phyloP scores from a whole-genome alignment of 805 yeast genomes.

The Huiozyma naganishii region DNA sequence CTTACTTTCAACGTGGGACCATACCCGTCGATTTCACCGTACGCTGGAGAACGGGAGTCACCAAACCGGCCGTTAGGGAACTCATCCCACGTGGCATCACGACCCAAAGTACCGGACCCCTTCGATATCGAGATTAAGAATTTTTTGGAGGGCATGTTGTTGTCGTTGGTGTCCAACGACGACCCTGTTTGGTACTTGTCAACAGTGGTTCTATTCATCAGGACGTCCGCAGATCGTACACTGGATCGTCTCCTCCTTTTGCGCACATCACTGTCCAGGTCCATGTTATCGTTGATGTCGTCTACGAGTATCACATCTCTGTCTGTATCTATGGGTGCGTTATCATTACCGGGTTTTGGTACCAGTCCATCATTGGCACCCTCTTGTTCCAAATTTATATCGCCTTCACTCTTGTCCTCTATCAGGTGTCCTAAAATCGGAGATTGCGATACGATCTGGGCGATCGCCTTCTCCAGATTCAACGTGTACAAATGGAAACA shows the following conservation, averaged over 20 bases:
- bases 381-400: not conserved
- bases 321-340: constrained; percentile 19
- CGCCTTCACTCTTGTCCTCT: constrained; percentile 20
- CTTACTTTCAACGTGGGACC: constrained; percentile 83
- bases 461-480: constrained; percentile 85
- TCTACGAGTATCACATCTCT: constrained; percentile 25
- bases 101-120: constrained; percentile 75
- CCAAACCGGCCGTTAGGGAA: constrained; percentile 94
- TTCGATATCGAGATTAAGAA: constrained; percentile 66
- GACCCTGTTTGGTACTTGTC: constrained; percentile 11
- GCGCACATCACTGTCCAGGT: constrained; percentile 6
- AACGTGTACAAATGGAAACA: constrained; percentile 91
- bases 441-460: constrained; percentile 64
- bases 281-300: constrained; percentile 6
- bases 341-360: constrained; percentile 13
- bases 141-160: constrained; percentile 35
- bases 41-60: constrained; percentile 91
- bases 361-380: not conserved
- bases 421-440: constrained; percentile 40
- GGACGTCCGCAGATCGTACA: constrained; percentile 20
- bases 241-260: constrained; percentile 27
- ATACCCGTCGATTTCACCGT: constrained; percentile 96
- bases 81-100: constrained; percentile 95
- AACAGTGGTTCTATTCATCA: constrained; percentile 32
- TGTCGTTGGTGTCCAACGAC: constrained; percentile 16